phyloP scores from a whole-genome alignment of 1,139 yeast genomes.

The Geotrichum histeridarum region DNA sequence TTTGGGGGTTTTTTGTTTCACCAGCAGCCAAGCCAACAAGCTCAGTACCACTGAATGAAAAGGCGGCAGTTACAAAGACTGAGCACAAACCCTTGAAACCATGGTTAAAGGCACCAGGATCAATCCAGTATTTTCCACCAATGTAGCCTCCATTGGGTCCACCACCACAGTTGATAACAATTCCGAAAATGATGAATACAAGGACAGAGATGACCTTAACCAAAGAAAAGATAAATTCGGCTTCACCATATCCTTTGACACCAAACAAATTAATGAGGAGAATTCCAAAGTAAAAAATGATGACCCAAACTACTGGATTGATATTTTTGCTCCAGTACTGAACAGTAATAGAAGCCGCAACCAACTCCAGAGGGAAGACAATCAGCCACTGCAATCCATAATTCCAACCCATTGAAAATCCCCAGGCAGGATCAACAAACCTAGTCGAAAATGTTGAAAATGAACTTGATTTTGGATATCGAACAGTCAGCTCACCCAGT shows the following conservation, averaged over 20 bases:
- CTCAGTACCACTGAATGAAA: constrained; percentile 79
- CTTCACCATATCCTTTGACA: constrained; percentile 70
- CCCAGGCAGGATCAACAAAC: constrained; percentile 61
- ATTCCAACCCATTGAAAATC: constrained; percentile 79
- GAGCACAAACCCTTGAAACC: constrained; percentile 76
- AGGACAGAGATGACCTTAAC: constrained; percentile 57
- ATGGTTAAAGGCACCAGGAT: constrained; percentile 59
- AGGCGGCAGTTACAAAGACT: constrained; percentile 78
- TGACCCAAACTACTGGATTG: constrained; percentile 62
- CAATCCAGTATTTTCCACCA: constrained; percentile 59
- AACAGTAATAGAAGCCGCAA: constrained; percentile 68
- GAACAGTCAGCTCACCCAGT: constrained; percentile 58
- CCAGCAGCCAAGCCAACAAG: constrained; percentile 78
- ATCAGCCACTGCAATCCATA: constrained; percentile 74
- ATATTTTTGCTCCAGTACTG: constrained; percentile 55
- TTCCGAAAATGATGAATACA: constrained; percentile 59
- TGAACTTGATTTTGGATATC: constrained; percentile 59
- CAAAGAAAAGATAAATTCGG: constrained; percentile 57
- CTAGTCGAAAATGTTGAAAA: constrained; percentile 52
- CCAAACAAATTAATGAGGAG: constrained; percentile 62
- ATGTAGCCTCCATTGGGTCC: constrained; percentile 57
- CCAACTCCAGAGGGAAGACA: constrained; percentile 68
- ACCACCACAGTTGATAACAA: constrained; percentile 58
- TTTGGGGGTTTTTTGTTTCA: constrained; percentile 69
- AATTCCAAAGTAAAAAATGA: constrained; percentile 56